Base-by-base conservation (phyloP, 2,329 filamentous ascomycete genomes). In the Trichoderma semiorbis region DNA sequence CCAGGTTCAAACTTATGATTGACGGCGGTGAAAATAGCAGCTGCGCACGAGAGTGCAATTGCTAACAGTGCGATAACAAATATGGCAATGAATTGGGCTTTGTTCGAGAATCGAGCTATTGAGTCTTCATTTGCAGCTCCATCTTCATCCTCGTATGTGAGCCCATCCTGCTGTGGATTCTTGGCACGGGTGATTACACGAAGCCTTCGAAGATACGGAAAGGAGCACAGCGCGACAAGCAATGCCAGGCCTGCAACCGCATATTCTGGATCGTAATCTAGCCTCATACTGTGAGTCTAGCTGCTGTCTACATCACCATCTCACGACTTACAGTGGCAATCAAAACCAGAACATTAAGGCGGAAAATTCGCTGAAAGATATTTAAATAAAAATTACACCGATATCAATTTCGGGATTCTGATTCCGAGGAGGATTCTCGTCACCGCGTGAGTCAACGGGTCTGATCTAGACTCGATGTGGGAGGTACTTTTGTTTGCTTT, bases 71-170 rank as follows among this genome's bases (percentile, higher is more conserved):
- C n/a, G n/a, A 69, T 50, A 7, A 30, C 39, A 16, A 69, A 60
- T 11, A 69, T 50, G 5, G 55, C 30, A 28, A 61, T 50, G 3
- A 69, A 69, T 24, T 69, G 66, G 7, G 18, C 24, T n/a, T 69
- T 69, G 55, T 69, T 69, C 3, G 66, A 61, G 30, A 69, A 69
- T 10, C 16, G 55, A 32, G 66, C 66, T 39, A 26, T 58, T 34
- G 66, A 69, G 8, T 69, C 66, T 61, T 69, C 66, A 21, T 50
- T 69, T 47, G 66, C 55, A 14, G 28, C 28, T 61, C 66, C 66
- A 34, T 69, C 66, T 16, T 34, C 36, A 30, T 69, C 66, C 57
- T 69, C 66, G 66, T 69, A 69, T 6, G 21, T 8, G 36, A 47
- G 28, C 7, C 55, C 66, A 61, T 69, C 55, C 60, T 61, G 66